Evolutionary conservation across 164 flowering plant genomes (phyloP).

Genomic region (Aristolochia californica): DNA sequence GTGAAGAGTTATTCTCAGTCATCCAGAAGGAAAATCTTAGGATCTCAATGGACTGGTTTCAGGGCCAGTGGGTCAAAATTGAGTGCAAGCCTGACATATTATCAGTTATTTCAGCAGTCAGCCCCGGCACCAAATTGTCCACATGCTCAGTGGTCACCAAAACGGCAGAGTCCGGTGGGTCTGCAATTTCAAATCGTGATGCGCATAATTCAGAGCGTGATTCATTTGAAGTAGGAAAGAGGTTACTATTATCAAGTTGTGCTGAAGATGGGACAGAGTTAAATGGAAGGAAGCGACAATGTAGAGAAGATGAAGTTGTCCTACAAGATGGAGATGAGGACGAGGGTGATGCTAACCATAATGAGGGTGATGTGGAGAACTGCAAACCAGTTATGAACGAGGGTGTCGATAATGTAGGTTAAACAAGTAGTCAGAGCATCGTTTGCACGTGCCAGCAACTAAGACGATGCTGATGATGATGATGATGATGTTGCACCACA

Average conservation of each 20-base stretch:
- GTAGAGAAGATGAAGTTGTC: conserved; percentile 15
- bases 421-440: conserved; percentile 6
- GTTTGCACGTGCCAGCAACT: background rate
- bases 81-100: conserved; percentile 49
- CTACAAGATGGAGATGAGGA: conserved; percentile 13
- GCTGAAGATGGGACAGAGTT: conserved; percentile 1
- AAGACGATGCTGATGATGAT: background rate
- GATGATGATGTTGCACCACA: background rate
- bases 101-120: conserved; percentile 27
- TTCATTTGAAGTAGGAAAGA: conserved; percentile 23
- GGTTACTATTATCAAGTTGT: conserved; percentile 10
- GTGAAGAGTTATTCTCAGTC: conserved; percentile 50
- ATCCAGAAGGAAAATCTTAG: conserved; percentile 42
- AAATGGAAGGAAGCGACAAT: conserved; percentile 15
- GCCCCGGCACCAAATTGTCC: conserved; percentile 32
- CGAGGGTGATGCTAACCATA: background rate
- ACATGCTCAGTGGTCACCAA: conserved; percentile 23
- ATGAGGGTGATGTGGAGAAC: conserved; percentile 8
- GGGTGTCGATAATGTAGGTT: conserved; percentile 4
- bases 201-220: conserved; percentile 18
- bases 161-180: conserved; percentile 27
- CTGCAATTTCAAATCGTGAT: conserved; percentile 17
- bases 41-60: conserved; percentile 74
- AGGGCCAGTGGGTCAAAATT: conserved; percentile 53
- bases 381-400: conserved; percentile 2